Evolutionary conservation across 306 rosid genomes (phyloP).

Genomic region (Luffa aegyptiaca): DNA sequence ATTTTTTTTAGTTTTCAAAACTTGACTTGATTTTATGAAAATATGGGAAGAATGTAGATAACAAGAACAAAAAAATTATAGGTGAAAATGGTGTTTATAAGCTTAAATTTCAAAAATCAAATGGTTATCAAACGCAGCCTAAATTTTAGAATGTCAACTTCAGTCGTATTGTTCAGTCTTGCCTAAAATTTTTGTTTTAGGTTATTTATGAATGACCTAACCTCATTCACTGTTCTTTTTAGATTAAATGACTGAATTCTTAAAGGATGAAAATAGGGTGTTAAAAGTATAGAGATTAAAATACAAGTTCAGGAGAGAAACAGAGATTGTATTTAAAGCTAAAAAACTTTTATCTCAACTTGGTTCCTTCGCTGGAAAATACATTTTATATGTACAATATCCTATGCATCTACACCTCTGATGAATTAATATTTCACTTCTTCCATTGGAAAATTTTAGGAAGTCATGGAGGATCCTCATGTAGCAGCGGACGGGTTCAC

Average conservation of each 20-base stretch:
- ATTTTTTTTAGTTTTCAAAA: too few species aligned
- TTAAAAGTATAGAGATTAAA: background rate
- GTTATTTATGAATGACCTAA: background rate
- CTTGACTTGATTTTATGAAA: too few species aligned
- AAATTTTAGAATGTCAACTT: background rate
- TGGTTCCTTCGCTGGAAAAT: background rate
- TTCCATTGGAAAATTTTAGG: constrained; percentile 36
- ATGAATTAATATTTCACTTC: background rate
- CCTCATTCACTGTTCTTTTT: background rate
- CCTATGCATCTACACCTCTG: background rate
- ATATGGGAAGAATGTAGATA: too few species aligned
- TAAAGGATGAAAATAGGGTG: background rate
- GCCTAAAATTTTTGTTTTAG: too few species aligned
- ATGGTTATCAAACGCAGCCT: too few species aligned
- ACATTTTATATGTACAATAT: background rate
- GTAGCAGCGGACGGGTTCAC: constrained; percentile 81
- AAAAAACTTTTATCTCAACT: background rate
- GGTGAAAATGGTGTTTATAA: too few species aligned
- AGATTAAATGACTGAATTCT: background rate
- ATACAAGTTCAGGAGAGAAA: background rate
- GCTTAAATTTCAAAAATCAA: too few species aligned
- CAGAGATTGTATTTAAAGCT: background rate
- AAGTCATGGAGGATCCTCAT: constrained; percentile 81
- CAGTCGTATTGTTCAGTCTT: background rate
- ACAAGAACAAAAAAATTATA: too few species aligned